Evolutionary conservation across 2,329 filamentous ascomycete species (phyloP).

Genomic region (Lachnellula cervina): DNA sequence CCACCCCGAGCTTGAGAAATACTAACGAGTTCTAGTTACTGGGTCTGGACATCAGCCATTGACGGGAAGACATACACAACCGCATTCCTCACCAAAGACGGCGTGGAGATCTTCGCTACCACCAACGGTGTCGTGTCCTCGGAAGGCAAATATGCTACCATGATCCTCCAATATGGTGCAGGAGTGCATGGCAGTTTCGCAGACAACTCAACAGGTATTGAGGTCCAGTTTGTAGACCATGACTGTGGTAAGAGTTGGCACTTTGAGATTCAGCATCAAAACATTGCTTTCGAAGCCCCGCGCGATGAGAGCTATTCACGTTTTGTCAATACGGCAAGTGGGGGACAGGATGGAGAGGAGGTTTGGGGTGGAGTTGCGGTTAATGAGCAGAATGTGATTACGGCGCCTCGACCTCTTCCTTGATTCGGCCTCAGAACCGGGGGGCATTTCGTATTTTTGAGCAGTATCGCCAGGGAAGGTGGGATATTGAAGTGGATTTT

Average conservation of each 20-base stretch:
- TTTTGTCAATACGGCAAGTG: slow-evolving; percentile 1
- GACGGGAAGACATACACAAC: slow-evolving; percentile 1
- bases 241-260: background rate
- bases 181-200: slow-evolving; percentile 2
- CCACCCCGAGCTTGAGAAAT: no score
- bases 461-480: background rate
- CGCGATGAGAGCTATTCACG: background rate
- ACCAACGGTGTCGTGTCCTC: background rate
- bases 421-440: background rate
- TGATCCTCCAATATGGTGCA: background rate
- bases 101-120: slow-evolving; percentile 1
- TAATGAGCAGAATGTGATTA: slow-evolving; percentile 1
- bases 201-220: background rate
- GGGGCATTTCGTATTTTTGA: background rate
- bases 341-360: background rate
- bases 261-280: background rate
- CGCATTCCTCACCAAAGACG: slow-evolving; percentile 3
- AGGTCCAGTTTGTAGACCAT: background rate
- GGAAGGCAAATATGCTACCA: background rate
- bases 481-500: background rate
- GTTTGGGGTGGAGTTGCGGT: background rate
- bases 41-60: slow-evolving; percentile 1
- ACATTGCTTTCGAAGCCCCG: slow-evolving; percentile 3
- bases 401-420: background rate
- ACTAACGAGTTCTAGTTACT: no score